Evolutionary conservation across 768 basidiomycete genomes (phyloP).

Genomic region (Tephrocybe sp.): DNA sequence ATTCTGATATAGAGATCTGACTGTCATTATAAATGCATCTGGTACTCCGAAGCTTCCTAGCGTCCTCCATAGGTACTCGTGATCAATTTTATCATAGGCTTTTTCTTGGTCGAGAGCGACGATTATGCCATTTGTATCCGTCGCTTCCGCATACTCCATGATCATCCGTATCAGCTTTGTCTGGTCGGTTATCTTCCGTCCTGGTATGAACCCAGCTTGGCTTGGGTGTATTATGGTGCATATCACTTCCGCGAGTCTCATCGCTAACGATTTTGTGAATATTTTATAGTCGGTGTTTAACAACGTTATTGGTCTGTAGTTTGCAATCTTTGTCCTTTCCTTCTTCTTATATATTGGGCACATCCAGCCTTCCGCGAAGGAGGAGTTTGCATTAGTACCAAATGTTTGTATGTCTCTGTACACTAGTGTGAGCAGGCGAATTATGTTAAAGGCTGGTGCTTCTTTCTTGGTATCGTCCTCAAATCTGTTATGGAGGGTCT

Average conservation of each 20-base stretch:
- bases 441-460: too few relatives aligned
- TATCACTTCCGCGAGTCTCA: conserved; percentile 14
- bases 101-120: conserved; percentile 13
- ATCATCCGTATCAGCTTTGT: conserved; percentile 25
- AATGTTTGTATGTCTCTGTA: too few relatives aligned
- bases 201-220: conserved; percentile 39
- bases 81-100: conserved; percentile 16
- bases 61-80: conserved; percentile 27
- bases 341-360: too few relatives aligned
- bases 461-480: too few relatives aligned
- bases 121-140: conserved; percentile 24
- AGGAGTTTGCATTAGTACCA: too few relatives aligned
- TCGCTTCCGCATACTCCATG: conserved; percentile 19
- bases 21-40: conserved; percentile 13
- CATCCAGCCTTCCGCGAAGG: too few relatives aligned
- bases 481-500: too few relatives aligned
- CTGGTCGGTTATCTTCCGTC: conserved; percentile 29
- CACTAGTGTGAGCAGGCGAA: too few relatives aligned
- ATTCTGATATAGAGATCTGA: conserved; percentile 12
- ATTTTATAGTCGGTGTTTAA: conserved; percentile 37
- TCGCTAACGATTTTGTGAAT: too few relatives aligned
- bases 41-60: conserved; percentile 1
- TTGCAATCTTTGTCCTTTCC: too few relatives aligned
- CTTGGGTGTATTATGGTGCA: too few relatives aligned
- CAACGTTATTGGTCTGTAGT: too few relatives aligned